A percentile compares a stretch with the other conserved stretches of the same genome.
phyloP scores from a whole-genome alignment of 306 rosid species.

The Acacia acuminata region DNA sequence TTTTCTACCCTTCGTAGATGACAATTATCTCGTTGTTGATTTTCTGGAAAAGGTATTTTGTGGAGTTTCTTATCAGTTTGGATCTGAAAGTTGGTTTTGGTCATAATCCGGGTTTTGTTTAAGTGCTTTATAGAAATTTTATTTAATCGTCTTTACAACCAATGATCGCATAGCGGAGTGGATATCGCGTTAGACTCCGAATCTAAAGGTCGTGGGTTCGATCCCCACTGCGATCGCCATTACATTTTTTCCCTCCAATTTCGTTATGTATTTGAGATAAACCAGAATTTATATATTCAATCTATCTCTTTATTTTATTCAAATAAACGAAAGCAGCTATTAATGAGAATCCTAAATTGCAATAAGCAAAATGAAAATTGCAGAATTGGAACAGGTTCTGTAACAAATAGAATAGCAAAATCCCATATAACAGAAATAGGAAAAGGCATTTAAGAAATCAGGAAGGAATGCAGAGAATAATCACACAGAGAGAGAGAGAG shows the following conservation, averaged over 20 bases:
- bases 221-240: slow-evolving; percentile 90
- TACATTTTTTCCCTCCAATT: neutral
- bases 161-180: slow-evolving; percentile 95
- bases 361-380: too few relatives aligned
- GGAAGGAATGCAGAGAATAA: too few relatives aligned
- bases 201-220: slow-evolving; percentile 99
- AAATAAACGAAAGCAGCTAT: too few relatives aligned
- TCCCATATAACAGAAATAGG: too few relatives aligned
- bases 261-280: neutral
- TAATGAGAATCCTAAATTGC: too few relatives aligned
- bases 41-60: neutral
- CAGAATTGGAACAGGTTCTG: too few relatives aligned
- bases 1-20: neutral
- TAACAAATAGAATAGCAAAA: too few relatives aligned
- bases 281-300: too few relatives aligned
- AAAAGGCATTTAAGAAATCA: too few relatives aligned
- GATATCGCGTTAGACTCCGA: slow-evolving; percentile 99
- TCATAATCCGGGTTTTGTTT: neutral
- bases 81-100: neutral
- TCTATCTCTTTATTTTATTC: too few relatives aligned
- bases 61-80: neutral
- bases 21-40: neutral
- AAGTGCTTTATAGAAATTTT: neutral
- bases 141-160: neutral
- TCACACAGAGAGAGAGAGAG: too few relatives aligned